Evolutionary conservation across 768 basidiomycete species (phyloP).

Genomic region (Boletus subcaerulescens): DNA sequence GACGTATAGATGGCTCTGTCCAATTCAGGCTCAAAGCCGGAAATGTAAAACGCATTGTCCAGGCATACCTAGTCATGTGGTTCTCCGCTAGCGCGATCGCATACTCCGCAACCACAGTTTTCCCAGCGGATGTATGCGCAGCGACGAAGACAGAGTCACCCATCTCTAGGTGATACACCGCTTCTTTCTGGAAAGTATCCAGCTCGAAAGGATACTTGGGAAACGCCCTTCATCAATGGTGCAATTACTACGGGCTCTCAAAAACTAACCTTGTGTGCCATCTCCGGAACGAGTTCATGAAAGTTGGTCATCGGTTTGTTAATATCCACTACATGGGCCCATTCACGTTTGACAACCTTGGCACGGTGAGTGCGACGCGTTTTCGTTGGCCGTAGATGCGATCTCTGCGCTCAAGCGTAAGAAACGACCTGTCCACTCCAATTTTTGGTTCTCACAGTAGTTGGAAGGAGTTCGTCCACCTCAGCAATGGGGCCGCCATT

Average conservation of each 20-base stretch:
- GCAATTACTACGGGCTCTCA: not conserved
- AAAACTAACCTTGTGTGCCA: slow-evolving; percentile 80
- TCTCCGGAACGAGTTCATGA: slow-evolving; percentile 88
- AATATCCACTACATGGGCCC: slow-evolving; percentile 97
- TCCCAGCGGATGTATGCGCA: slow-evolving; percentile 98
- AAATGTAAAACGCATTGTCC: slow-evolving; percentile 11
- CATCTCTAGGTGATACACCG: slow-evolving; percentile 94
- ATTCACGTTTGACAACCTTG: slow-evolving; percentile 78
- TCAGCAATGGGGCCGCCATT: slow-evolving; percentile 38
- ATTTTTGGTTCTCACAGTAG: slow-evolving; percentile 36
- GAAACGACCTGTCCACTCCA: not conserved
- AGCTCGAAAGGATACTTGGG: slow-evolving; percentile 97
- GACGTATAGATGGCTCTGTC: slow-evolving; percentile 95
- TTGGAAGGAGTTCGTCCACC: slow-evolving; percentile 79
- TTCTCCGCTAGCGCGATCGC: slow-evolving; percentile 95
- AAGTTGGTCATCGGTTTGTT: slow-evolving; percentile 89
- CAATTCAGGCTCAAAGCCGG: slow-evolving; percentile 4
- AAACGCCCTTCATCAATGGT: slow-evolving; percentile 5
- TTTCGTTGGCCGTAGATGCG: slow-evolving; percentile 55
- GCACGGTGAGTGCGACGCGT: slow-evolving; percentile 42
- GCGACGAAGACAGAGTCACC: slow-evolving; percentile 99
- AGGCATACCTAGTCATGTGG: slow-evolving; percentile 92
- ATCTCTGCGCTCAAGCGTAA: slow-evolving; percentile 39
- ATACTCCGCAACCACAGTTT: slow-evolving; percentile 98
- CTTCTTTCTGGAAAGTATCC: slow-evolving; percentile 98